Base-by-base conservation (phyloP, 1,284 basidiomycete genomes). In the Mycosarcoma mackinlayi region DNA sequence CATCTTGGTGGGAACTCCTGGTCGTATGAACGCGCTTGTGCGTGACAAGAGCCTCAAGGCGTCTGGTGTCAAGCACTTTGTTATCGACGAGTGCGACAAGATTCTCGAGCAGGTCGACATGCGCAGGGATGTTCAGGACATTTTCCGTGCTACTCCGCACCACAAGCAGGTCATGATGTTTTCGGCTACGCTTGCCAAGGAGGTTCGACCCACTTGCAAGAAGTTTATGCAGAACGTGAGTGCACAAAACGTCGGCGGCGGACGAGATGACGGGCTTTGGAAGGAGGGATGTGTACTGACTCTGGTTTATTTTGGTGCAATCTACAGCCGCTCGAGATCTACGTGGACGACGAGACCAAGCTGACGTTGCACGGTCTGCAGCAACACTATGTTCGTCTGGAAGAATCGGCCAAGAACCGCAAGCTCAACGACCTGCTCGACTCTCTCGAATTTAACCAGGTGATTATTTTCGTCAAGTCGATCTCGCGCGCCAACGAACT, bases 151-250 rank as follows among this genome's bases (percentile, higher is more conserved):
- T 16, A 98, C 96, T n/a, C 96, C 96, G 58, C 95, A 97, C 85
- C 94, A 97, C 88, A 99, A 99, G 87, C 96, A 99, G 87, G 96
- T 99, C 73, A 98, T 98, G 96, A 98, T 99, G 96, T 99, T 99
- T 87, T 95, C 93, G 78, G 96, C 96, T 42, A 99, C 96, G 1
- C 86, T 99, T 65, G 89, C 93, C 58, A 98, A 98, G 87, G 96
- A 98, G 73, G 95, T 98, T 65, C 89, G 96, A 58, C 88, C 90
- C 7, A 98, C 94, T 0, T 99, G 96, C 89, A 98, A 98, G 86
- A 98, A 98, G 85, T 99, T 99, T 84, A 99, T 99, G 96, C 92
- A 93, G 56, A 97, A 93, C 84, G 95, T 97, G 80, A 77, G 92
- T 87, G 23, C n/a, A 18, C 27, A 40, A n/a, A n/a, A n/a, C n/a